Evolutionary conservation across 2,329 filamentous ascomycete species (phyloP).

Genomic region (Aureobasidium sp.): DNA sequence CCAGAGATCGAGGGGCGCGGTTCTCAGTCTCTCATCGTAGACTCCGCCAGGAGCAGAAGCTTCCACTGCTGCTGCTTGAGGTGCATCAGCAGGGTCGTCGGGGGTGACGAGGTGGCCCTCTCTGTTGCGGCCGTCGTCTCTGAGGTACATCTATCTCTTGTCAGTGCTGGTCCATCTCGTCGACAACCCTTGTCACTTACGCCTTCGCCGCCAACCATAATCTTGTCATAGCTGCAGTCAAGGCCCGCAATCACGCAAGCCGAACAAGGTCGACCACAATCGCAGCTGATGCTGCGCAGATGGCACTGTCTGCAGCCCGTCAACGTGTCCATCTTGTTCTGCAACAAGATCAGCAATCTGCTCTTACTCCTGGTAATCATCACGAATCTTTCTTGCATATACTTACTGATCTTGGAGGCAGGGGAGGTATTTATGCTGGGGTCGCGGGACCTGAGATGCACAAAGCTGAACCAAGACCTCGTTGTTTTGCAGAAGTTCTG

Average conservation of each 20-base stretch:
- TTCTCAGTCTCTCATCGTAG: not conserved
- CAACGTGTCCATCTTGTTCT: not conserved
- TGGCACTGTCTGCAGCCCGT: not conserved
- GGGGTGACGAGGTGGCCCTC: not conserved
- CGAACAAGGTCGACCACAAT: not conserved
- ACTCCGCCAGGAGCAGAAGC: not conserved
- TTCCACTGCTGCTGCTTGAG: not conserved
- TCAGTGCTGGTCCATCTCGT: not conserved
- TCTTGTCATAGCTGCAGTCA: not conserved
- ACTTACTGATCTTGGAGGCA: not conserved
- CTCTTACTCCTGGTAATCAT: constrained; percentile 3
- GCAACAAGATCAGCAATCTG: not conserved
- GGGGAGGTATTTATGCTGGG: not conserved
- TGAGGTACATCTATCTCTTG: not conserved
- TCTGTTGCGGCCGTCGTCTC: not conserved
- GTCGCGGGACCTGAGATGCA: not conserved
- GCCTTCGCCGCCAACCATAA: not conserved
- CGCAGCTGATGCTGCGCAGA: not conserved
- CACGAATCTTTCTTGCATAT: not conserved
- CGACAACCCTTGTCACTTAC: not conserved
- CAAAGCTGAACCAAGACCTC: not conserved
- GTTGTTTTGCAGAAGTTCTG: not conserved
- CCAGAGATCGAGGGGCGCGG: not conserved
- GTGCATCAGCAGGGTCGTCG: not conserved
- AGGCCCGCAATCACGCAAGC: not conserved